phyloP scores from a whole-genome alignment of 2,329 filamentous ascomycete genomes.

The Coniochaeta prunicola region DNA sequence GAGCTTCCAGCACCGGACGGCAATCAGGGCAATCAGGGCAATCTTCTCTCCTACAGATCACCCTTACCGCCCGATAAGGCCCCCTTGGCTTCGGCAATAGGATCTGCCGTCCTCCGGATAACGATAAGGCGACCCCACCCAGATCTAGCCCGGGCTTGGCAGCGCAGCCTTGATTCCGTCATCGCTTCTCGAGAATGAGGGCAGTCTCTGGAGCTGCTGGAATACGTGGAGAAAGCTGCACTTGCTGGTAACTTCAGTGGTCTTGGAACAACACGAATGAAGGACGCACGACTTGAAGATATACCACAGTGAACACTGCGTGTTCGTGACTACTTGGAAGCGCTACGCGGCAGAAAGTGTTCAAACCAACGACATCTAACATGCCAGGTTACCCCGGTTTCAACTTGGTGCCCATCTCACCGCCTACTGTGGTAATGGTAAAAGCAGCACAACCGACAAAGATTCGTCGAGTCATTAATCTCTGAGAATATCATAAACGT shows the following conservation, averaged over 20 bases:
- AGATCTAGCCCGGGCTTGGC: background rate
- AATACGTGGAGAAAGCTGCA: no score
- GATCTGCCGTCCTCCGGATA: background rate
- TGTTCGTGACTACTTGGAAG: no score
- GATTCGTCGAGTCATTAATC: background rate
- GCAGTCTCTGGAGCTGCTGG: no score
- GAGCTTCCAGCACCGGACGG: background rate
- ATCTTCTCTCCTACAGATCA: background rate
- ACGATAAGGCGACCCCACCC: background rate
- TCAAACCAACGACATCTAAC: background rate
- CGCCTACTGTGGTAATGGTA: no score
- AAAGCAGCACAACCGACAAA: background rate
- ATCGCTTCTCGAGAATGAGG: no score
- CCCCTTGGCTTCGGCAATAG: background rate
- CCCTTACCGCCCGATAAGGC: slow-evolving; percentile 1
- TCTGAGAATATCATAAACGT: background rate
- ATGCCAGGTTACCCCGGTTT: background rate
- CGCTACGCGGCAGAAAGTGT: background rate
- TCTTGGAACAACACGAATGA: no score
- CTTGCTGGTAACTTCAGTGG: no score
- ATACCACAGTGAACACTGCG: no score
- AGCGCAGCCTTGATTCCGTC: background rate
- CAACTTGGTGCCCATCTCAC: background rate
- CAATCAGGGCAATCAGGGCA: background rate
- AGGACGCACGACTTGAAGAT: no score